phyloP scores from a whole-genome alignment of 2,329 filamentous ascomycete genomes.

The Neofusicoccum sp. region DNA sequence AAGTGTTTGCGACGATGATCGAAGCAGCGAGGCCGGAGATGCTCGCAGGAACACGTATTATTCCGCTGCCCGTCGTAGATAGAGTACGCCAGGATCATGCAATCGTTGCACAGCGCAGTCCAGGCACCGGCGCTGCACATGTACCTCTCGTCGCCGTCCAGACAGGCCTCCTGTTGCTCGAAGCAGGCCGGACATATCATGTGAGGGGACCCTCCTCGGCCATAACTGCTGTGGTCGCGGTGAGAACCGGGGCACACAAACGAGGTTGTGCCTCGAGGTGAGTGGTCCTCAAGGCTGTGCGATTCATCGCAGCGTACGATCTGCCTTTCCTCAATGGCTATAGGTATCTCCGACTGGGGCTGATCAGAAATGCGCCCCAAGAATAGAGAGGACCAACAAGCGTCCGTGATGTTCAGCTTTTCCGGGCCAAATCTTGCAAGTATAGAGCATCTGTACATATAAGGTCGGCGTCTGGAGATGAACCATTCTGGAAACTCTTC shows the following conservation, averaged over 20 bases:
- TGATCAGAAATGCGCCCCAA: too few species aligned
- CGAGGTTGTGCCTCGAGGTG: background rate
- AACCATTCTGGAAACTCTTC: background rate
- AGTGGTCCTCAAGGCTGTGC: background rate
- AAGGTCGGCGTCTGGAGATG: background rate
- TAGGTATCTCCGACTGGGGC: background rate
- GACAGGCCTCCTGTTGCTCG: background rate
- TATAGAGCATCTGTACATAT: background rate
- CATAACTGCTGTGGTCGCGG: too few species aligned
- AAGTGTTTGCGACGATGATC: background rate
- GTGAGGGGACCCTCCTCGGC: background rate
- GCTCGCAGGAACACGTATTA: background rate
- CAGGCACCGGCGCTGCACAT: background rate
- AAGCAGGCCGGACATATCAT: conserved; percentile 10
- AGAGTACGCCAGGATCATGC: background rate
- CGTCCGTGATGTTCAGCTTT: background rate
- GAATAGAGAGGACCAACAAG: background rate
- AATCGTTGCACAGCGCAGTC: background rate
- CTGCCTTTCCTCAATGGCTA: background rate
- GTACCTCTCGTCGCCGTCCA: background rate
- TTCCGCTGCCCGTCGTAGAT: background rate
- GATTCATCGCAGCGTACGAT: background rate
- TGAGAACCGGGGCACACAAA: background rate
- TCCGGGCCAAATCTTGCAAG: background rate
- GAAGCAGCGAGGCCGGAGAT: background rate